These are phyloP conservation scores for Rubia peregrina DNA, from an alignment of 305 asterid species.

Conservation along the genomic window DNA sequence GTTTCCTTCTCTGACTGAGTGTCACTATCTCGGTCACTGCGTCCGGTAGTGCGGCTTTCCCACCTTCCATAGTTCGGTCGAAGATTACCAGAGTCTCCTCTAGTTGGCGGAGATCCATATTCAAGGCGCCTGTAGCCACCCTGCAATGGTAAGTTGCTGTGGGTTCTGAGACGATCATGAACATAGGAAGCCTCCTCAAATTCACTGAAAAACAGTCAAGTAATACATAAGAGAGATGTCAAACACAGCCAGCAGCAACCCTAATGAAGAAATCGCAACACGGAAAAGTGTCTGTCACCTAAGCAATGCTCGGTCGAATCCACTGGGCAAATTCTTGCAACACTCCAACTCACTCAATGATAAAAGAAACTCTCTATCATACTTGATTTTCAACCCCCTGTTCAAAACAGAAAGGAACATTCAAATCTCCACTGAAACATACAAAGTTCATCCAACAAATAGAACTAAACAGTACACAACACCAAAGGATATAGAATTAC, in stretches of 20 bases:
- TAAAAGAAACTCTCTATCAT: slow-evolving; percentile 62
- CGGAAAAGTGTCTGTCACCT: slow-evolving; percentile 36
- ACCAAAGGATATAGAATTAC: slow-evolving; percentile 24
- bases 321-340: slow-evolving; percentile 78
- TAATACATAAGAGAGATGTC: neutral
- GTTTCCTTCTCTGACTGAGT: neutral
- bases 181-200: slow-evolving; percentile 45
- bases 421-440: slow-evolving; percentile 2
- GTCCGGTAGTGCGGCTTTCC: slow-evolving; percentile 34
- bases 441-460: neutral
- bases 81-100: slow-evolving; percentile 49
- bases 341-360: slow-evolving; percentile 58
- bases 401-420: neutral
- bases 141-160: slow-evolving; percentile 40
- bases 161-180: slow-evolving; percentile 57
- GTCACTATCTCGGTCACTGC: too few relatives aligned
- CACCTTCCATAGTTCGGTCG: slow-evolving; percentile 65
- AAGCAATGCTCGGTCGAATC: slow-evolving; percentile 41
- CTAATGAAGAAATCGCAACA: slow-evolving; percentile 5
- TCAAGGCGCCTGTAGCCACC: slow-evolving; percentile 52
- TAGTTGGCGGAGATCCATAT: slow-evolving; percentile 70
- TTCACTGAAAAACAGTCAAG: slow-evolving; percentile 42
- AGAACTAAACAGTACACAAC: neutral
- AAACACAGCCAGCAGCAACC: neutral
- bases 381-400: slow-evolving; percentile 59